These are phyloP conservation scores for Exserohilum turcica DNA, from an alignment of 2,329 filamentous ascomycete genomes.

Conservation along the genomic window DNA sequence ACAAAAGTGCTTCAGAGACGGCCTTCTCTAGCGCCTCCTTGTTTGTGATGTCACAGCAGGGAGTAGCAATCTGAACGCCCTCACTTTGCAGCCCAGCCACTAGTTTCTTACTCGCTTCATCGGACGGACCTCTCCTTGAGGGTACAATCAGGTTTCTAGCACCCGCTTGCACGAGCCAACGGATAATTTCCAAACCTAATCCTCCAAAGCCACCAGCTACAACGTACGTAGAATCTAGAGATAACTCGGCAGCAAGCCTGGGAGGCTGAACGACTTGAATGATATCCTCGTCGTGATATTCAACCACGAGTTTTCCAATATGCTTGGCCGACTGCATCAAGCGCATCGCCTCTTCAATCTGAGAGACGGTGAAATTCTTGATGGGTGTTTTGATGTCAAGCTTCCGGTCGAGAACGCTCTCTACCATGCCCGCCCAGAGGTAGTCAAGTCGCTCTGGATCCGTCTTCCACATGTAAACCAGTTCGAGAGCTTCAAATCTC, in stretches of 20 bases:
- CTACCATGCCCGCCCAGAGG: neutral
- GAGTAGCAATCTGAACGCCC: neutral
- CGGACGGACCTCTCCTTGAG: neutral
- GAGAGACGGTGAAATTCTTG: neutral
- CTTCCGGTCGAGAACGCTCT: slow-evolving; percentile 1
- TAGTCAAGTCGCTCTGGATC: neutral
- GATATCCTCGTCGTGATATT: neutral
- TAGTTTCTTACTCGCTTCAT: neutral
- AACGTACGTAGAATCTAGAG: neutral
- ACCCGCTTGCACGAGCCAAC: neutral
- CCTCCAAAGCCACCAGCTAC: neutral
- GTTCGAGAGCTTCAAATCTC: slow-evolving; percentile 4
- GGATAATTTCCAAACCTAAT: neutral
- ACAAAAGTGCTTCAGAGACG: neutral
- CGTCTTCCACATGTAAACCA: neutral
- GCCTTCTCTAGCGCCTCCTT: neutral
- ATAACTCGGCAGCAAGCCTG: neutral
- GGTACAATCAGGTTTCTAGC: neutral
- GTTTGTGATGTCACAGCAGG: neutral
- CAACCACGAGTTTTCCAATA: neutral
- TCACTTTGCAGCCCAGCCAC: neutral
- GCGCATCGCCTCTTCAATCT: neutral
- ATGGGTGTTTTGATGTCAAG: neutral
- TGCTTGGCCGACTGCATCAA: neutral
- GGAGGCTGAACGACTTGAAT: neutral